phyloP scores from a whole-genome alignment of 78 protist genomes.

The Dictyostelium citrinum region DNA sequence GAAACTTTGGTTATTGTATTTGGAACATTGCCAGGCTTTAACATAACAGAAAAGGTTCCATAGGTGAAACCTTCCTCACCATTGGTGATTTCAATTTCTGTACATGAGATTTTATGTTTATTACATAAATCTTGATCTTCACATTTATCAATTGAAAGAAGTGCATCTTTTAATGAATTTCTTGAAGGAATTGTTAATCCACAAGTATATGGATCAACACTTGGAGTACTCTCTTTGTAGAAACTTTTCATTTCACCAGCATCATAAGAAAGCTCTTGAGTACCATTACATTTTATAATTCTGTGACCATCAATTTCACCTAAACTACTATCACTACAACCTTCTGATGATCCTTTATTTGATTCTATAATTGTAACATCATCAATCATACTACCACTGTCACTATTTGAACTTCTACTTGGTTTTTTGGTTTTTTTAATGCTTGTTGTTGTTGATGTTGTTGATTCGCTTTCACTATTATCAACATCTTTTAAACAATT shows the following conservation, averaged over 20 bases:
- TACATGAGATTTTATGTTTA: neutral
- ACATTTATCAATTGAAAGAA: neutral
- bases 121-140: neutral
- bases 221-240: neutral
- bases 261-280: neutral
- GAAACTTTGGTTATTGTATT: neutral
- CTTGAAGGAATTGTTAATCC: neutral
- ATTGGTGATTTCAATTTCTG: slow-evolving; percentile 1
- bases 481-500: neutral
- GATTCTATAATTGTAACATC: neutral
- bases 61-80: neutral
- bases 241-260: neutral
- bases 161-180: neutral
- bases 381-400: neutral
- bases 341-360: neutral
- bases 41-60: neutral
- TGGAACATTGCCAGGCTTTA: neutral
- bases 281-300: neutral
- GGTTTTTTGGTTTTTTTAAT: neutral
- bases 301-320: neutral
- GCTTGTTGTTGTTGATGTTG: neutral
- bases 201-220: neutral
- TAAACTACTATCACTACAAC: neutral
- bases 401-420: neutral
- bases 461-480: neutral